A percentile compares a stretch with the other conserved stretches of the same genome.
Conservation (phyloP, 2,329 filamentous ascomycete species). For the Fusarium cyanostomum region DNA sequence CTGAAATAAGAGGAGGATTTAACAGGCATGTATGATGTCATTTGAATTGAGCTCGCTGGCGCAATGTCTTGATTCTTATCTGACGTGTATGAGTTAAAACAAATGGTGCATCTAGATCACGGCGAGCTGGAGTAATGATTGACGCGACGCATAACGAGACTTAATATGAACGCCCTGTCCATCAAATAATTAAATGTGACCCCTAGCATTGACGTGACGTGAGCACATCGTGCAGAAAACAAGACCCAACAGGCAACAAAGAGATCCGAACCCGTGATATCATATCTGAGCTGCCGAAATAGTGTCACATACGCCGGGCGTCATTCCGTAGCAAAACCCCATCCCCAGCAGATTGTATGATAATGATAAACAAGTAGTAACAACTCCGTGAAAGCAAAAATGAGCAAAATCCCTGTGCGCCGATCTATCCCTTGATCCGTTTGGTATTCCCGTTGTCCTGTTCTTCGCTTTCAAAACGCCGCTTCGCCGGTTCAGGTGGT, state of each 20-base stretch:
- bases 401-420: constrained; percentile 4
- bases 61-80: not conserved
- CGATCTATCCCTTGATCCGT: constrained; percentile 31
- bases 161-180: constrained; percentile 39
- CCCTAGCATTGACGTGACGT: not conserved
- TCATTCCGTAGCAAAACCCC: constrained; percentile 24
- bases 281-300: constrained; percentile 21
- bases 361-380: constrained; percentile 1
- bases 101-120: constrained; percentile 10
- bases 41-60: not conserved
- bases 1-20: constrained; percentile 18
- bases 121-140: constrained; percentile 34
- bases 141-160: constrained; percentile 38
- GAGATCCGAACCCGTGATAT: constrained; percentile 14
- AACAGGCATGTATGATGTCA: not conserved
- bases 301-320: constrained; percentile 32
- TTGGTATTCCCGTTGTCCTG: constrained; percentile 26
- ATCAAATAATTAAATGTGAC: constrained; percentile 9
- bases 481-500: constrained; percentile 26
- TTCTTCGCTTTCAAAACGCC: constrained; percentile 22
- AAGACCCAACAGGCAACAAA: constrained; percentile 7
- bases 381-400: constrained; percentile 26
- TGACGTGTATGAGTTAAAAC: constrained; percentile 25
- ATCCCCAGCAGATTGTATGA: constrained; percentile 22
- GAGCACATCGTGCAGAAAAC: not conserved